Conservation (phyloP, 2,329 filamentous ascomycete species). For the Sporothrix globosa region DNA sequence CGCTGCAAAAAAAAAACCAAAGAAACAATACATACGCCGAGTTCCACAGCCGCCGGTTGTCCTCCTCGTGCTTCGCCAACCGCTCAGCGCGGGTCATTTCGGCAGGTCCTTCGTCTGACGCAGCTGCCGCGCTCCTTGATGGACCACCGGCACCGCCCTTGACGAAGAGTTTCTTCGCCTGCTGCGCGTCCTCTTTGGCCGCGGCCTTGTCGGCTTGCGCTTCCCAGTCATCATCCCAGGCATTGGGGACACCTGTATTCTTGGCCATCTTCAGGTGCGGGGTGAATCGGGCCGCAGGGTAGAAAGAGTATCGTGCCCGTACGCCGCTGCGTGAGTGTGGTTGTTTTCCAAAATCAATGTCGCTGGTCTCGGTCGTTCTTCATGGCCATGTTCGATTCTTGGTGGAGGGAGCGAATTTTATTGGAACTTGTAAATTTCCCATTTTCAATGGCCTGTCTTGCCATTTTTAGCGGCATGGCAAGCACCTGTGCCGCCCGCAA, state of each 20-base stretch:
- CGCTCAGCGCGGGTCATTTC: slow-evolving; percentile 73
- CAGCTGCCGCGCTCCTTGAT: not conserved
- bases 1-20: no score
- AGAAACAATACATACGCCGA: slow-evolving; percentile 62
- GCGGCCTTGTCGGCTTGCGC: slow-evolving; percentile 65
- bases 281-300: not conserved
- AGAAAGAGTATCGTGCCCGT: not conserved
- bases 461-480: slow-evolving; percentile 22
- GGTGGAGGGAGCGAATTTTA: slow-evolving; percentile 2
- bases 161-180: slow-evolving; percentile 1
- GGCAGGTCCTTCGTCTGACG: slow-evolving; percentile 40
- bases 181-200: slow-evolving; percentile 42
- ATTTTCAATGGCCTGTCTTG: not conserved
- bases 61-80: slow-evolving; percentile 76
- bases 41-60: slow-evolving; percentile 85
- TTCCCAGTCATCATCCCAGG: slow-evolving; percentile 94
- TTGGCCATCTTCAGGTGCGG: slow-evolving; percentile 46
- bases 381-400: not conserved
- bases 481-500: slow-evolving; percentile 14
- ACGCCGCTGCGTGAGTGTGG: not conserved
- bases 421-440: not conserved
- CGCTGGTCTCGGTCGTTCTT: not conserved
- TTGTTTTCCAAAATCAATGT: slow-evolving; percentile 4
- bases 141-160: not conserved
- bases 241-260: slow-evolving; percentile 63